Evolutionary conservation across 1,284 basidiomycete species (phyloP).

Genomic region (Ceratobasidium sp.): DNA sequence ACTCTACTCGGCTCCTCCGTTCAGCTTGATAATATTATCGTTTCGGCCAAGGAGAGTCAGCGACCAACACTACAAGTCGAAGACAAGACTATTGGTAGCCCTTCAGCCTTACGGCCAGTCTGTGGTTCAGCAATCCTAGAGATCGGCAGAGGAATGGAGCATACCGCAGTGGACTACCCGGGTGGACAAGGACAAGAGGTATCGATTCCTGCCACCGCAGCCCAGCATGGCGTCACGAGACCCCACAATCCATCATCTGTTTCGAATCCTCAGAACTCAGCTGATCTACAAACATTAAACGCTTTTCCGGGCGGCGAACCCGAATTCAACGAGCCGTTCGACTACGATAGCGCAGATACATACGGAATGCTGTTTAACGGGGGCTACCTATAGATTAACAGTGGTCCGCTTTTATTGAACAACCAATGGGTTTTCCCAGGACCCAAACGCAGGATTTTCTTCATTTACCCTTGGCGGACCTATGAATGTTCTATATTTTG

Average conservation of each 20-base stretch:
- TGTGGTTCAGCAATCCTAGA: neutral
- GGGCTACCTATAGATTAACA: too few relatives aligned
- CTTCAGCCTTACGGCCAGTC: neutral
- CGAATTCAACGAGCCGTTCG: neutral
- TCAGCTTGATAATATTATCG: neutral
- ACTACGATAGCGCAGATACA: too few relatives aligned
- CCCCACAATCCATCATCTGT: neutral
- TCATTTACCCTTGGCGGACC: too few relatives aligned
- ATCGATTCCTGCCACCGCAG: neutral
- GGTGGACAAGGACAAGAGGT: neutral
- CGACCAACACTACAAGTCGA: neutral
- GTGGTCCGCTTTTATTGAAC: too few relatives aligned
- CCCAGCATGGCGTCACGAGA: neutral
- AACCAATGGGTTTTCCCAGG: too few relatives aligned
- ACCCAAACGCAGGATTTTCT: too few relatives aligned
- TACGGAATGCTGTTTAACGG: too few relatives aligned
- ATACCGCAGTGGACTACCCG: neutral
- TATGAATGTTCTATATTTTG: too few relatives aligned
- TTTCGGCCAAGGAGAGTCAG: neutral
- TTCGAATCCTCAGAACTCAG: neutral
- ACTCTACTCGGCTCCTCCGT: neutral
- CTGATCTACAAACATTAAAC: neutral
- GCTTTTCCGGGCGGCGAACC: neutral
- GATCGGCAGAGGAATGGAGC: neutral
- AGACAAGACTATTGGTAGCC: too few relatives aligned